Conservation (phyloP, 225 moss, liverwort and hornwort genomes). For the Takakia lepidozioides region DNA sequence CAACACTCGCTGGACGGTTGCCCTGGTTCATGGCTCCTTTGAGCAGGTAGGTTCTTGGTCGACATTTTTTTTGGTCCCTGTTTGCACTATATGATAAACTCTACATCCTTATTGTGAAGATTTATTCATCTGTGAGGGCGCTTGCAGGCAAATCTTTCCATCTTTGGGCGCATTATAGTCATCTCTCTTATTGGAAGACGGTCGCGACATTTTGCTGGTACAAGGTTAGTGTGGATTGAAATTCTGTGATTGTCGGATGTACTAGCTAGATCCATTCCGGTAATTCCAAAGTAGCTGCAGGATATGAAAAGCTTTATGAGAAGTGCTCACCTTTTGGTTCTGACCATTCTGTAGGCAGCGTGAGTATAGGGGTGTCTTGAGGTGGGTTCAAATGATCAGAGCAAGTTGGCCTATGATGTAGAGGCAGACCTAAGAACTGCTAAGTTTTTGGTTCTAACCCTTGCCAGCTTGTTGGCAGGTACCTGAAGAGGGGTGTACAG, state of each 20-base stretch:
- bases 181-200: slow-evolving; percentile 80
- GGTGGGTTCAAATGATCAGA: slow-evolving; percentile 88
- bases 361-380: slow-evolving; percentile 78
- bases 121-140: neutral
- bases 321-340: no score
- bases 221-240: slow-evolving; percentile 58
- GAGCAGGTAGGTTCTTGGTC: slow-evolving; percentile 50
- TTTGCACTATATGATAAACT: no score
- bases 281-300: no score
- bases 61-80: neutral
- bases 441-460: no score
- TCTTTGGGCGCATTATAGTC: slow-evolving; percentile 67
- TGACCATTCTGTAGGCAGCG: no score
- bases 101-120: no score
- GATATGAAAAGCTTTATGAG: no score
- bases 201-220: slow-evolving; percentile 89
- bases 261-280: no score
- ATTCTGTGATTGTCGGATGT: no score
- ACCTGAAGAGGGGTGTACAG: slow-evolving; percentile 97
- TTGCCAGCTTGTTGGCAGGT: slow-evolving; percentile 54
- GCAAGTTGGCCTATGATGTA: slow-evolving; percentile 93
- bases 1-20: slow-evolving; percentile 72
- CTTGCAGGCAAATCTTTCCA: slow-evolving; percentile 66
- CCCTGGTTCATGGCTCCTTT: slow-evolving; percentile 82
- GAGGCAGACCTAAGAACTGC: no score